A percentile compares a stretch with the other conserved stretches of the same genome.
phyloP scores from a whole-genome alignment of 2,329 filamentous ascomycete species.

The Aureobasidium pullulans region DNA sequence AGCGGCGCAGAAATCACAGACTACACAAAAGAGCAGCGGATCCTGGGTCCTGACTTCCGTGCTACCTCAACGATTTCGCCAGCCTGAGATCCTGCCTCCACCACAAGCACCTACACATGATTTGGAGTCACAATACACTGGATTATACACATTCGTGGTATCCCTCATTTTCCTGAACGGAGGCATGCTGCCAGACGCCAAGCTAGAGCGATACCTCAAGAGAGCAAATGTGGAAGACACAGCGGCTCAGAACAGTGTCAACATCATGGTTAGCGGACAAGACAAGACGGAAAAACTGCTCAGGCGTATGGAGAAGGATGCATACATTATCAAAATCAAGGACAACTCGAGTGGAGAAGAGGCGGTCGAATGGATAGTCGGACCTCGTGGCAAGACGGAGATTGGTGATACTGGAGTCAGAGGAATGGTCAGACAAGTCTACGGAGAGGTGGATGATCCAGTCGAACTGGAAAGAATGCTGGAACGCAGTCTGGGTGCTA shows the following conservation, averaged over 20 bases:
- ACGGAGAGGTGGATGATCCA: conserved; percentile 31
- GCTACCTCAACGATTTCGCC: conserved; percentile 60
- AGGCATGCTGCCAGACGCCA: conserved; percentile 67
- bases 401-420: conserved; percentile 70
- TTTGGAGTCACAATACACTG: conserved; percentile 72
- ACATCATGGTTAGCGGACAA: conserved; percentile 3
- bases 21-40: conserved; percentile 15
- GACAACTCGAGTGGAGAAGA: conserved; percentile 68
- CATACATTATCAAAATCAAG: conserved; percentile 69
- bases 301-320: conserved; percentile 68
- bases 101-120: conserved; percentile 57
- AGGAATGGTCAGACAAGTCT: conserved; percentile 56
- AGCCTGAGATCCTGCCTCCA: conserved; percentile 58
- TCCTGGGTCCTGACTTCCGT: conserved; percentile 68
- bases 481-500: conserved; percentile 26
- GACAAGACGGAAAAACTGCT: conserved; percentile 71
- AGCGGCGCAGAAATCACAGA: conserved; percentile 50
- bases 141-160: conserved; percentile 72
- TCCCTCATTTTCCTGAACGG: conserved; percentile 65
- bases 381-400: conserved; percentile 78
- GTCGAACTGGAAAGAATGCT: conserved; percentile 29
- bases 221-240: conserved; percentile 69
- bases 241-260: conserved; percentile 19
- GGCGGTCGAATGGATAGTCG: conserved; percentile 72
- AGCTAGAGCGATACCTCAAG: conserved; percentile 66